Conservation (phyloP, 371 early-diverging fungal species). For the Mortierella sp. region DNA sequence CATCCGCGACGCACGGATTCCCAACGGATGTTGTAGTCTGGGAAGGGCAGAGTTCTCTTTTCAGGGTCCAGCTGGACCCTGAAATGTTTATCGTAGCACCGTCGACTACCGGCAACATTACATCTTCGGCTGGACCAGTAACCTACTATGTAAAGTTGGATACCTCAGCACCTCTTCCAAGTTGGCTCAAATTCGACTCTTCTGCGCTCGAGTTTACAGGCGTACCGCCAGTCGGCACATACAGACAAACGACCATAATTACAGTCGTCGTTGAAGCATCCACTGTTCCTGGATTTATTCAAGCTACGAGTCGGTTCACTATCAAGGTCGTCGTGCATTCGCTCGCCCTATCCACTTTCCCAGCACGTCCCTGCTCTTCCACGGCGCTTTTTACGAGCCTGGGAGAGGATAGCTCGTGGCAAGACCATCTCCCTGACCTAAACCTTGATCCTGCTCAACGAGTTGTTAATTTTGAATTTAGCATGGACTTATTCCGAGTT, state of each 20-base stretch:
- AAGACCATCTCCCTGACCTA: constrained; percentile 21
- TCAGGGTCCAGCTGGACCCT: constrained; percentile 20
- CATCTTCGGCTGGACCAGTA: constrained; percentile 9
- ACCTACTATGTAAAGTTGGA: constrained; percentile 14
- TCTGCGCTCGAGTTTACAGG: constrained; percentile 22
- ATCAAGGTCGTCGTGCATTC: constrained; percentile 23
- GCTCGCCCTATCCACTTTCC: constrained; percentile 11
- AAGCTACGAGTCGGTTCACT: constrained; percentile 17
- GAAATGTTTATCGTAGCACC: constrained; percentile 2
- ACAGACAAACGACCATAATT: constrained; percentile 11
- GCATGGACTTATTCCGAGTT: constrained; percentile 19
- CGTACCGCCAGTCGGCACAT: constrained; percentile 19
- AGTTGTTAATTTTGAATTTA: constrained; percentile 1
- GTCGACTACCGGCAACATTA: constrained; percentile 1
- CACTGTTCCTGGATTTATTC: constrained; percentile 20
- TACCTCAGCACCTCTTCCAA: constrained; percentile 19
- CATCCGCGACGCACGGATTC: background rate
- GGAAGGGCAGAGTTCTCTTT: constrained; percentile 18
- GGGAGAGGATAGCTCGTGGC: background rate
- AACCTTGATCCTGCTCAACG: constrained; percentile 7
- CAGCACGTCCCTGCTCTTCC: constrained; percentile 18
- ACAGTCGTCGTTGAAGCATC: constrained; percentile 22
- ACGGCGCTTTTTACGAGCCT: background rate
- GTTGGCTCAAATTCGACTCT: constrained; percentile 24
- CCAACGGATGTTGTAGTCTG: constrained; percentile 14